Conservation (phyloP, 805 yeast species). For the Candida ficus region DNA sequence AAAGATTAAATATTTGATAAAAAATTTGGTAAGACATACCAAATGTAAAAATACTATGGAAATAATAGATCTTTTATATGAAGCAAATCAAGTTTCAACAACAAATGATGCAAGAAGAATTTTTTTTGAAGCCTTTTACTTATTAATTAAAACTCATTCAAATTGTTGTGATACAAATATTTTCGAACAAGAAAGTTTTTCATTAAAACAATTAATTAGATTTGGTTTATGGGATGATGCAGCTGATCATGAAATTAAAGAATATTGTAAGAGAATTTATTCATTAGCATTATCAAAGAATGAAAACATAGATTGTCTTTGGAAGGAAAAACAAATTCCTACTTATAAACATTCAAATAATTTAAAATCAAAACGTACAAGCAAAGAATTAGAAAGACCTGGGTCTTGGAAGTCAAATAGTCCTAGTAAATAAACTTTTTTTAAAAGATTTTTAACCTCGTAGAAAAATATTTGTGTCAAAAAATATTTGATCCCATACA, state of each 20-base stretch:
- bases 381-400: constrained; percentile 4
- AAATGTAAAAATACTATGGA: constrained; percentile 30
- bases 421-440: background rate
- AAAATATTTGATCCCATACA: background rate
- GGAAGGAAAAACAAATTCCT: constrained; percentile 1
- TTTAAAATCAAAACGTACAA: too few species aligned
- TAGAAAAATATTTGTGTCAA: background rate
- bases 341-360: background rate
- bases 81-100: constrained; percentile 28
- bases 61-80: constrained; percentile 31
- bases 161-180: constrained; percentile 12
- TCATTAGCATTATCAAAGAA: constrained; percentile 4
- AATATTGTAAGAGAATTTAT: constrained; percentile 1
- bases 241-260: constrained; percentile 1
- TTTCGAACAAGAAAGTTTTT: constrained; percentile 24
- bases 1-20: constrained; percentile 19
- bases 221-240: constrained; percentile 3
- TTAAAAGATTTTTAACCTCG: too few species aligned
- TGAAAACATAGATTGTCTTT: constrained; percentile 4
- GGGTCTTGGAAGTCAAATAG: constrained; percentile 7
- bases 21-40: constrained; percentile 14
- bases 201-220: constrained; percentile 4
- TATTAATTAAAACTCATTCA: constrained; percentile 2
- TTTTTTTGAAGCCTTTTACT: constrained; percentile 1
- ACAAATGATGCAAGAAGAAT: constrained; percentile 2